Base-by-base conservation (phyloP, 2,329 filamentous ascomycete species). In the Sporothrix pseudoabietina region DNA sequence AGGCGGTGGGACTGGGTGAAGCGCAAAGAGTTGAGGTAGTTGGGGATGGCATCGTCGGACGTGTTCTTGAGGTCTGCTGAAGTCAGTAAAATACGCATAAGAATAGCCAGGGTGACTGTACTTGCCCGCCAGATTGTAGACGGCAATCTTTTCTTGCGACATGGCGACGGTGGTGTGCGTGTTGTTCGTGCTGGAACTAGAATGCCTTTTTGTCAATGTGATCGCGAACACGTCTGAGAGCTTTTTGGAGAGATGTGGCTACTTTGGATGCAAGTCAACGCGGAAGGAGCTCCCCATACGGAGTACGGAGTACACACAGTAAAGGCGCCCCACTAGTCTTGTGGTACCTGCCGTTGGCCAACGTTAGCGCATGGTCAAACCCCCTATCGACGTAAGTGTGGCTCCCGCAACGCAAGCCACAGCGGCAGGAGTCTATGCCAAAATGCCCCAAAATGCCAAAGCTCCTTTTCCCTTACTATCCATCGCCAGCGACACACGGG, bases 1-100 rank as follows among this genome's bases (percentile, higher is more conserved):
- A 96, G 90, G 73, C 83, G 87, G 84, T 98, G 91, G 76, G 92
- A 90, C 83, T 97, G 94, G 76, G 85, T 88, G 86, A 98, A 98
- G 77, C 87, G 90, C 81, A 98, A 90, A 44, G 90, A 92, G 83
- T 93, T 95, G 76, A 99, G 90, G 85, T 98, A 98, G 83, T 96
- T 94, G 74, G 92, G 90, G 74, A 99, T 91, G 73, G 94, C 94
- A 83, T 99, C 96, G 84, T 99, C 96, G 77, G 93, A 94, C 54
- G 94, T 97, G 84, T 96, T 97, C 83, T 98, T 98, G 76, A 99
- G 91, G 81, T 98, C 96, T 97, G 80, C 30, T 4, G 9, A 16
- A 44, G 19, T 39, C 5, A 30, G 69, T 9, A 12, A 26, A 19
- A 12, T 19, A 9, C 12, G 26, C 30, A 3, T 12, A 22, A 30